Evolutionary conservation across 164 flowering plant genomes (phyloP), one percentile per base, ranked within the genome.

Genomic region (Cinnamomum chago): DNA sequence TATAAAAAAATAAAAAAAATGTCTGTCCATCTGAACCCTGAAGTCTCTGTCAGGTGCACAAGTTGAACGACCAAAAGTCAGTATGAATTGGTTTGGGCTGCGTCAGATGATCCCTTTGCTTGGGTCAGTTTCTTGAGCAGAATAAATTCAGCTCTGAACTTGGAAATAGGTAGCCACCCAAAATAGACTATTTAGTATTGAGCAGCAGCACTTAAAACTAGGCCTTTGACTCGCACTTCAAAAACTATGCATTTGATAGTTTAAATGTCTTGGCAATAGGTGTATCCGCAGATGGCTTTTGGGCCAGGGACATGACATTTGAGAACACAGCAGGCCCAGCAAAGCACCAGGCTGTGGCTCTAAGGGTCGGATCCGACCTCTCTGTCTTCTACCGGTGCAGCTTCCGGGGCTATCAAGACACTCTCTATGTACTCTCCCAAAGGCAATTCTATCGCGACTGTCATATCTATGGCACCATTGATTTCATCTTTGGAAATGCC

Each of bases 401-500:
- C 83, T 78, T 88, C 79, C 83, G 62, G 67, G 97, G 87, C 4
- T 89, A 85, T 74, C 94, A 92, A 66, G 92, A 92, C 84, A 90
- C 90, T 0, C 90, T 87, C 35, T 85, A 62, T 6, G 82, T 77
- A 2, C 90, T 84, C 76, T 85, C 89, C 3, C 71, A 58, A 0
- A 50, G 93, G 18, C 93, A 92, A 71, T 90, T 92, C 67, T 92
- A 84, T 58, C 85, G 90, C 14, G 88, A 88, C 18, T 91, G 93
- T 66, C 80, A 85, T 2, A 71, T 91, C 0, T 78, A 88, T n/a
- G 91, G 91, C 66, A 90, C 95, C 2, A 70, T 87, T 0, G 90
- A 91, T 71, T 86, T 87, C 83, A 90, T 87, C 55, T 90, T 91
- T 47, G 93, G 94, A 3, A 76, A 92, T 55, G 89, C 90, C 0